These are phyloP conservation scores for Galeopsis tetrahit DNA, from an alignment of 257 asterid genomes.

Conservation along the genomic window DNA sequence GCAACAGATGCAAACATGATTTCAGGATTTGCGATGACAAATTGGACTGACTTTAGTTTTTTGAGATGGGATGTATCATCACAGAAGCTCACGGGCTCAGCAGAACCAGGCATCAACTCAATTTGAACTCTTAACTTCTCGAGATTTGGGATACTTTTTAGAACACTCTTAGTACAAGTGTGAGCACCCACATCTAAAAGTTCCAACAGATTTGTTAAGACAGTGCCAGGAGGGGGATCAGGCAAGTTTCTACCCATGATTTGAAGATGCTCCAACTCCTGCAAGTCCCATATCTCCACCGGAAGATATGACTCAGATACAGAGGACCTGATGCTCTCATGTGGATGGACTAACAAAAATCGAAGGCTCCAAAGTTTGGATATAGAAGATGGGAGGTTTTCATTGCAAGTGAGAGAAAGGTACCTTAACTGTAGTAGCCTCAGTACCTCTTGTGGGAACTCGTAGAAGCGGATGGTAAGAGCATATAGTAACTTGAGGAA, in stretches of 20 bases:
- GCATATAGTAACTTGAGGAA: slow-evolving; percentile 28
- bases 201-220: slow-evolving; percentile 11
- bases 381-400: neutral
- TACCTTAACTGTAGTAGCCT: slow-evolving; percentile 8
- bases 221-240: neutral
- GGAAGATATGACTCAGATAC: neutral
- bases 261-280: slow-evolving; percentile 25
- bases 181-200: neutral
- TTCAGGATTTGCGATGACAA: slow-evolving; percentile 28
- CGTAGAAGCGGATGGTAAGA: neutral
- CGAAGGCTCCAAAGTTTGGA: slow-evolving; percentile 22
- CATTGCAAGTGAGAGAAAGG: slow-evolving; percentile 5
- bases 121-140: slow-evolving; percentile 24
- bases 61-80: slow-evolving; percentile 17
- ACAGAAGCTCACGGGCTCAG: neutral
- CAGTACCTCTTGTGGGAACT: neutral
- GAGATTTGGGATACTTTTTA: slow-evolving; percentile 7
- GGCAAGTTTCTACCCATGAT: neutral
- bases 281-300: slow-evolving; percentile 18
- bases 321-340: neutral
- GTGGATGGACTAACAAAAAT: neutral
- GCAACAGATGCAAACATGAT: neutral
- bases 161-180: neutral
- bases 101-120: neutral
- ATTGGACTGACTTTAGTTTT: slow-evolving; percentile 18